Conservation (phyloP, 1,284 basidiomycete genomes). For the Sphagnurus paluster region DNA sequence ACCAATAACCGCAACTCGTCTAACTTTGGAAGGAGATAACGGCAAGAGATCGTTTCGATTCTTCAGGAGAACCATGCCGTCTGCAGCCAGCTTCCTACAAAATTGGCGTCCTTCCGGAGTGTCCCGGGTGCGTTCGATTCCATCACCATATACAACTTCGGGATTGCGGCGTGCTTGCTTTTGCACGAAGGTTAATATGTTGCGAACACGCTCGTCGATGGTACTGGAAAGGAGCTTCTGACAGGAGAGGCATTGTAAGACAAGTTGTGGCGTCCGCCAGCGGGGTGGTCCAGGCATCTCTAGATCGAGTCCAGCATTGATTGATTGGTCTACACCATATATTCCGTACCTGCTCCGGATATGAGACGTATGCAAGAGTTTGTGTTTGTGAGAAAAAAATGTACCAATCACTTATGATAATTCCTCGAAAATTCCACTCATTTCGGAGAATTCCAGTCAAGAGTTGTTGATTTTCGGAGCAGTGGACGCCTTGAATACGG, state of each 20-base stretch:
- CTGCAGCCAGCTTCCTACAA: conserved; percentile 57
- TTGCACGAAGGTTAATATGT: conserved; percentile 59
- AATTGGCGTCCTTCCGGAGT: conserved; percentile 55
- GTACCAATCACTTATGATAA: conserved; percentile 69
- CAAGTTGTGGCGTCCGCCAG: conserved; percentile 58
- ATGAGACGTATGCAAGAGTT: not conserved
- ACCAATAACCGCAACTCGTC: conserved; percentile 72
- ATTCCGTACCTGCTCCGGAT: conserved; percentile 12
- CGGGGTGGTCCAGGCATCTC: conserved; percentile 71
- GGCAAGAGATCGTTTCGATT: conserved; percentile 63
- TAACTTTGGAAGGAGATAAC: conserved; percentile 43
- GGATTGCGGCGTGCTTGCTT: conserved; percentile 57
- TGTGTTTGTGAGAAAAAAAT: conserved; percentile 11
- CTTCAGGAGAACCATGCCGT: conserved; percentile 71
- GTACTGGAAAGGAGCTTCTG: conserved; percentile 55
- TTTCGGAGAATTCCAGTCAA: conserved; percentile 59
- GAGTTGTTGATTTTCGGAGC: conserved; percentile 57
- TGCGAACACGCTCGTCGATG: conserved; percentile 56
- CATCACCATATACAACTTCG: conserved; percentile 66
- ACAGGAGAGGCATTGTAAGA: conserved; percentile 55
- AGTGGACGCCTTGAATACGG: conserved; percentile 62
- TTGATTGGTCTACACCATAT: conserved; percentile 15
- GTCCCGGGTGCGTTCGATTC: conserved; percentile 58
- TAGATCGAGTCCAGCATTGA: conserved; percentile 66
- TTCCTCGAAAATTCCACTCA: conserved; percentile 69